Evolutionary conservation across 1,284 basidiomycete genomes (phyloP), one percentile per base, ranked within the genome.

Genomic region (Tremellales sp.): DNA sequence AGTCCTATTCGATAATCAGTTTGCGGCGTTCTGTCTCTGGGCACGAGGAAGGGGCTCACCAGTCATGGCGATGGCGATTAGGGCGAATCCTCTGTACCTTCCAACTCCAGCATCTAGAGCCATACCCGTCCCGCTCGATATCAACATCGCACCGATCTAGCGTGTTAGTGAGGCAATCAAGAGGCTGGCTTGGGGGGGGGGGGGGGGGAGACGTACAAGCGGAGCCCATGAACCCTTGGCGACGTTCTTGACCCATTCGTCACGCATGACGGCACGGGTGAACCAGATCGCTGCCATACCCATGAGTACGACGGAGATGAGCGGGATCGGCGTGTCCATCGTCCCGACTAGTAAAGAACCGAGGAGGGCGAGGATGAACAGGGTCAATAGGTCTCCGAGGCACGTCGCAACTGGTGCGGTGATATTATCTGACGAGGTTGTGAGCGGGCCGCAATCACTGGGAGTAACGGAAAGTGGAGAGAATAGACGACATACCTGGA

Each of bases 401-500:
- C 89, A 93, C 2, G 90, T 84, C 0, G 94, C 94, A 4, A 97
- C 79, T 0, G 94, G 91, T 0, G 93, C 89, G 3, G 92, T 89
- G 57, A 97, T 94, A 69, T 97, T 97, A 68, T 97, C 90, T 89
- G 58, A 17, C 25, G n/a, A 39, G 21, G n/a, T 8, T 47, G 21
- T n/a, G 45, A 27, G 17, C 10, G 25, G 27, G 15, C 40, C 31
- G 23, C 23, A 24, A 29, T 39, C 12, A 26, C 1, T 6, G 22
- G 35, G 27, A 33, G n/a, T 33, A n/a, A 33, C 19, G 21, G 10
- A 43, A 24, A 25, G 11, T 27, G 22, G 33, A 8, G 31, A 22
- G 27, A 45, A 19, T 12, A 19, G 7, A 21, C 10, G 10, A 63
- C 79, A 52, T 63, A 85, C 89, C 92, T 48, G 93, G 94, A 72